phyloP scores from a whole-genome alignment of 331 rosid species.

The Ulmus americana region DNA sequence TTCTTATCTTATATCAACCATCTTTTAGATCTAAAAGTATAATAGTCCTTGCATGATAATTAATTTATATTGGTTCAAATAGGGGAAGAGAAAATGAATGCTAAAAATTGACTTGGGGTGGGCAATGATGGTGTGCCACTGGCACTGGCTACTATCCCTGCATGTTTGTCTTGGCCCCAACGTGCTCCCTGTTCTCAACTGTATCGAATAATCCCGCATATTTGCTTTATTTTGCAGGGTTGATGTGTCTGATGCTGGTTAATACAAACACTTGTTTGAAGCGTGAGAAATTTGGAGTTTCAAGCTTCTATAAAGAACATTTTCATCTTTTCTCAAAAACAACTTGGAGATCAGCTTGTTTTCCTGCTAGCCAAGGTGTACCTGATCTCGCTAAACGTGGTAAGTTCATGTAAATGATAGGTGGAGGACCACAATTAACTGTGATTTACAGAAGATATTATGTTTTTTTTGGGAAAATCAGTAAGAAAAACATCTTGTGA shows the following conservation, averaged over 20 bases:
- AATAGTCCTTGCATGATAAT: background rate
- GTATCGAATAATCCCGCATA: background rate
- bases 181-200: background rate
- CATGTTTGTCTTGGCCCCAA: background rate
- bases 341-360: conserved; percentile 26
- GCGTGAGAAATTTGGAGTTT: conserved; percentile 30
- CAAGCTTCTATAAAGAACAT: conserved; percentile 21
- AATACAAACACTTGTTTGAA: conserved; percentile 21
- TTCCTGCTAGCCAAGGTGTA: conserved; percentile 17
- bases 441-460: background rate
- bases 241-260: conserved; percentile 30
- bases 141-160: too few relatives aligned
- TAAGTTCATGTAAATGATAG: conserved; percentile 20
- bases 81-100: background rate
- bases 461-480: background rate
- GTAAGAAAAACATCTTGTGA: background rate
- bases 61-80: background rate
- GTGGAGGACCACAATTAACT: background rate
- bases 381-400: conserved; percentile 21
- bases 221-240: conserved; percentile 24
- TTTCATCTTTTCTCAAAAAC: conserved; percentile 5
- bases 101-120: background rate
- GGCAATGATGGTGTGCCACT: background rate
- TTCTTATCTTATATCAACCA: background rate
- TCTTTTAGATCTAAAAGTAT: background rate